A percentile compares a stretch with the other conserved stretches of the same genome.
These are phyloP conservation scores for Xerophyta viscosa DNA, from an alignment of 106 monocot species.

Conservation along the genomic window DNA sequence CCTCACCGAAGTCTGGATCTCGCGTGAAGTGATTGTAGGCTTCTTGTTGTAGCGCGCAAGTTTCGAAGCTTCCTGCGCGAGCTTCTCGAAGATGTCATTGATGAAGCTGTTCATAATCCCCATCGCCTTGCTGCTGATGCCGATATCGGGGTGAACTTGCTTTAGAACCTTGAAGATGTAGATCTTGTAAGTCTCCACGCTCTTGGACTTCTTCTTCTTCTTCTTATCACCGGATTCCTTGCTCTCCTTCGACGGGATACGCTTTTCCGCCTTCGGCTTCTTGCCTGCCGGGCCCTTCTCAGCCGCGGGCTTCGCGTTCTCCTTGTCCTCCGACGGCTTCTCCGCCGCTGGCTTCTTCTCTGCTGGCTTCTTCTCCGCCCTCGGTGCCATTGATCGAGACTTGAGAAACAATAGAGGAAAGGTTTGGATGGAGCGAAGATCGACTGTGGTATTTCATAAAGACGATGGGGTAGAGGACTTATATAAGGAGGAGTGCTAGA, in stretches of 20 bases:
- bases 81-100: slow-evolving; percentile 10
- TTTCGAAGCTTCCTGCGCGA: slow-evolving; percentile 2
- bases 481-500: not conserved
- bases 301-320: slow-evolving; percentile 10
- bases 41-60: slow-evolving; percentile 7
- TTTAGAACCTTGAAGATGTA: slow-evolving; percentile 11
- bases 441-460: too few species aligned
- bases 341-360: slow-evolving; percentile 73
- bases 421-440: too few species aligned
- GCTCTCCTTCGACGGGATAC: slow-evolving; percentile 12
- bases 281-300: slow-evolving; percentile 28
- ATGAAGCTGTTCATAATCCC: slow-evolving; percentile 10
- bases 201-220: slow-evolving; percentile 7
- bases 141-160: slow-evolving; percentile 9
- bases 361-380: slow-evolving; percentile 84
- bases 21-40: slow-evolving; percentile 16
- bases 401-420: not conserved
- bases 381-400: slow-evolving; percentile 46
- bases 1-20: slow-evolving; percentile 64
- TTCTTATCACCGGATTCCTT: slow-evolving; percentile 13
- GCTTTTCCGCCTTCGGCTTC: slow-evolving; percentile 34
- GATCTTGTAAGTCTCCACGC: slow-evolving; percentile 8
- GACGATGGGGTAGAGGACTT: not conserved
- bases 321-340: not conserved
- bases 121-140: slow-evolving; percentile 9